These are phyloP conservation scores for Trichoderma koningii DNA, from an alignment of 2,329 filamentous ascomycete species.

Conservation along the genomic window DNA sequence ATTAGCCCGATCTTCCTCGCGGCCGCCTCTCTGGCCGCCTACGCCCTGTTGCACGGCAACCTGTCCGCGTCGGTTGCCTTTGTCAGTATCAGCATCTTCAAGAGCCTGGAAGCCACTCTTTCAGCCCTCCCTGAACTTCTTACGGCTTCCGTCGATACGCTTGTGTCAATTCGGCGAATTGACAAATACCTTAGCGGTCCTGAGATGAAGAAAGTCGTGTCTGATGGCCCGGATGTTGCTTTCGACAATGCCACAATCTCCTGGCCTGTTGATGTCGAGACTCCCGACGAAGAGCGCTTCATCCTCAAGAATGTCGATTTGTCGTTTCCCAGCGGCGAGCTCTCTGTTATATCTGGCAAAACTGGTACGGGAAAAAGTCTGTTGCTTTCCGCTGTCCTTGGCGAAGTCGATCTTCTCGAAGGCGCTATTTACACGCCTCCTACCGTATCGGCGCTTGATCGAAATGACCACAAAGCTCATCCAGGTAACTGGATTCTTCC, in stretches of 20 bases:
- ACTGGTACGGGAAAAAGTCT: constrained; percentile 79
- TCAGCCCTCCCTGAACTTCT: constrained; percentile 73
- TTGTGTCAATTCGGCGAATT: constrained; percentile 71
- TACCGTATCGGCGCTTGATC: constrained; percentile 53
- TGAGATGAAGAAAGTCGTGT: constrained; percentile 60
- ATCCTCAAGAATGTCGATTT: constrained; percentile 65
- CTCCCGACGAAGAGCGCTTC: constrained; percentile 62
- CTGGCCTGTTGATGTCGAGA: constrained; percentile 69
- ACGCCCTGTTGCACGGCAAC: constrained; percentile 63
- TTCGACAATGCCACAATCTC: constrained; percentile 71
- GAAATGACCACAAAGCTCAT: constrained; percentile 65
- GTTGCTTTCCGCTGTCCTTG: constrained; percentile 71
- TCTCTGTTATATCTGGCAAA: constrained; percentile 75
- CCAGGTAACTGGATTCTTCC: constrained; percentile 68
- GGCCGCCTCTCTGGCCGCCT: constrained; percentile 68
- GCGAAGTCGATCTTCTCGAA: constrained; percentile 69
- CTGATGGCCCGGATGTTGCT: constrained; percentile 59
- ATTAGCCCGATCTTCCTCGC: constrained; percentile 73
- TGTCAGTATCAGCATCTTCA: constrained; percentile 74
- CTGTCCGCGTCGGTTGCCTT: constrained; percentile 76
- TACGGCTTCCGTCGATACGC: constrained; percentile 69
- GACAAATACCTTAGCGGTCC: constrained; percentile 69
- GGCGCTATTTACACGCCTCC: constrained; percentile 61
- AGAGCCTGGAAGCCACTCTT: constrained; percentile 70
- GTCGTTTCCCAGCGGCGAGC: constrained; percentile 66